Evolutionary conservation across 768 basidiomycete species (phyloP).

Genomic region (Megacollybia marginata): DNA sequence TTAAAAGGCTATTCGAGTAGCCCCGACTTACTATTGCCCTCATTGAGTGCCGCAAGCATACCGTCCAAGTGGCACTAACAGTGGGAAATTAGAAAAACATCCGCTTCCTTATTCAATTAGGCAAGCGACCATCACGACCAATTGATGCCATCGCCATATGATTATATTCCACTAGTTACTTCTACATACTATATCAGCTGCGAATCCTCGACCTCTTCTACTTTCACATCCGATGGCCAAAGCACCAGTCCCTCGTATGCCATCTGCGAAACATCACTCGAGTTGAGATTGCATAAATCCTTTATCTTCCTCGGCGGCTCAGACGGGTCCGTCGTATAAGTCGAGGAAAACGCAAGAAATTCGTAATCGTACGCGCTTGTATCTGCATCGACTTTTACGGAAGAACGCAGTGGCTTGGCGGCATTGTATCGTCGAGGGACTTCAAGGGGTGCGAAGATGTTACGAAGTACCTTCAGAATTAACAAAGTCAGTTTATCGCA

Average conservation of each 20-base stretch:
- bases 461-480: constrained; percentile 35
- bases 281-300: not conserved
- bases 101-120: no score
- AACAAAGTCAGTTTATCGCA: constrained; percentile 12
- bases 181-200: no score
- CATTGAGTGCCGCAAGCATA: no score
- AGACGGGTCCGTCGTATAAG: constrained; percentile 1
- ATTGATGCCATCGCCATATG: no score
- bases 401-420: constrained; percentile 25
- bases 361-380: not conserved
- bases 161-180: no score
- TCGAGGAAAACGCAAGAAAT: not conserved
- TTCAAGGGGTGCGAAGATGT: constrained; percentile 30
- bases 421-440: constrained; percentile 30
- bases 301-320: not conserved
- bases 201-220: not conserved
- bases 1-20: no score
- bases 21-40: no score
- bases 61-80: no score
- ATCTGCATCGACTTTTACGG: not conserved
- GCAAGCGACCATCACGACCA: no score
- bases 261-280: not conserved
- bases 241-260: not conserved
- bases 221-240: not conserved
- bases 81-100: no score